phyloP scores from a whole-genome alignment of 768 basidiomycete genomes.

The Lentinus tigrinus region DNA sequence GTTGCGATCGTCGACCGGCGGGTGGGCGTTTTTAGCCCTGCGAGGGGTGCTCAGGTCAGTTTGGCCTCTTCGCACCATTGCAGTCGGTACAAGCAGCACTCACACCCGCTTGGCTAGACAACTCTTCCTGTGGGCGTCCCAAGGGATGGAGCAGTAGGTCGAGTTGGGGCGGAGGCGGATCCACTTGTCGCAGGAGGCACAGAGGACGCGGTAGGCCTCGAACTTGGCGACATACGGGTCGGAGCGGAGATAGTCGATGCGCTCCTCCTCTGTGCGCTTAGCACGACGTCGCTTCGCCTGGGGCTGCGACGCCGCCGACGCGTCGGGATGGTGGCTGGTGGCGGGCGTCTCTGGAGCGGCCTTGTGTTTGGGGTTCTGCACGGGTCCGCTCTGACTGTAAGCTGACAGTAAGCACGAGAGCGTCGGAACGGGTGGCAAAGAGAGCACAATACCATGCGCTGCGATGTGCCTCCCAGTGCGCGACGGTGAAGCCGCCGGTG shows the following conservation, averaged over 20 bases:
- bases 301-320: conserved; percentile 22
- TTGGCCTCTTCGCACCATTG: not conserved
- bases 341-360: conserved; percentile 5
- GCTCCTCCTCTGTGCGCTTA: conserved; percentile 75
- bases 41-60: no score
- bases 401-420: not conserved
- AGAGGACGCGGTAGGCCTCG: conserved; percentile 77
- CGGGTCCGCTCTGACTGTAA: conserved; percentile 19
- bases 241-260: conserved; percentile 63
- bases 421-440: not conserved
- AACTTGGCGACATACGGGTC: conserved; percentile 81
- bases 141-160: conserved; percentile 85
- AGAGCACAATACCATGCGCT: conserved; percentile 48
- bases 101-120: conserved; percentile 79
- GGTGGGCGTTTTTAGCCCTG: conserved; percentile 28
- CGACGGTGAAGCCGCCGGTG: conserved; percentile 61
- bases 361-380: conserved; percentile 10
- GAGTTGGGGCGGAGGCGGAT: conserved; percentile 83
- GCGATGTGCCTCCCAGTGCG: conserved; percentile 69
- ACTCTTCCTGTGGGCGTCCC: conserved; percentile 84
- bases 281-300: conserved; percentile 62
- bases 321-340: conserved; percentile 6
- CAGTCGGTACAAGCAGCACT: conserved; percentile 23
- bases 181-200: conserved; percentile 83
- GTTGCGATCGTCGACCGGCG: conserved; percentile 61